Conservation (phyloP, 192 early-diverging fungal species). For the Coemansia sp. region DNA sequence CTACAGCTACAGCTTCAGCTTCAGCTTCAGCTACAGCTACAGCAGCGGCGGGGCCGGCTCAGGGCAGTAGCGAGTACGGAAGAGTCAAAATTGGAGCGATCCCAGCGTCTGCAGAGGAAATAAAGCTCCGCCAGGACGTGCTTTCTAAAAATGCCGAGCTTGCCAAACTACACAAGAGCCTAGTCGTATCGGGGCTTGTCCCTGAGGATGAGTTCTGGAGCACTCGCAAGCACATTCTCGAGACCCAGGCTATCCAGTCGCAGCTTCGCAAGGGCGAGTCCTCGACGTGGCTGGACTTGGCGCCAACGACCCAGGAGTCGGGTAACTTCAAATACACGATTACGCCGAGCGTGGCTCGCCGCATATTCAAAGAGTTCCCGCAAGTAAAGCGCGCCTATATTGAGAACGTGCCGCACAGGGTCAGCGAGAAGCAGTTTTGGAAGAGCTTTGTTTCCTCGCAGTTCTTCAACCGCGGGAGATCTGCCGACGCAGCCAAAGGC, state of each 20-base stretch:
- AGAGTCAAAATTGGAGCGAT: slow-evolving; percentile 45
- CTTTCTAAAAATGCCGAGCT: slow-evolving; percentile 70
- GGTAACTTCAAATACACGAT: slow-evolving; percentile 81
- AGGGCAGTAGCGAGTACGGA: slow-evolving; percentile 28
- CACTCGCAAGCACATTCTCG: slow-evolving; percentile 66
- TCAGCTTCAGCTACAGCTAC: slow-evolving; percentile 9
- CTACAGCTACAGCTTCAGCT: slow-evolving; percentile 7
- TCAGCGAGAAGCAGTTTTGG: slow-evolving; percentile 81
- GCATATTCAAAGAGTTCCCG: slow-evolving; percentile 88
- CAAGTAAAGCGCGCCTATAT: slow-evolving; percentile 80
- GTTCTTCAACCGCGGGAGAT: slow-evolving; percentile 80
- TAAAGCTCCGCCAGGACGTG: slow-evolving; percentile 60
- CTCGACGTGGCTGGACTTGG: slow-evolving; percentile 67
- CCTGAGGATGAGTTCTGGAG: slow-evolving; percentile 95
- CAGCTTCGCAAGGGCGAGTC: slow-evolving; percentile 80
- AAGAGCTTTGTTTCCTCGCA: slow-evolving; percentile 78
- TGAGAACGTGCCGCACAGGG: slow-evolving; percentile 74
- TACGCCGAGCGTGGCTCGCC: slow-evolving; percentile 84
- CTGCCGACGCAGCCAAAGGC: slow-evolving; percentile 47
- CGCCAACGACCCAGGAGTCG: slow-evolving; percentile 65
- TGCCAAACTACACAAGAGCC: slow-evolving; percentile 67
- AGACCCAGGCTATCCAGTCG: slow-evolving; percentile 66
- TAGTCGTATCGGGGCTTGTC: slow-evolving; percentile 74
- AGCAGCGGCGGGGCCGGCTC: slow-evolving; percentile 8
- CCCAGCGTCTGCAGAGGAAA: slow-evolving; percentile 58